Conservation (phyloP, 139 green algal genomes). For the Parachlorella kessleri region DNA sequence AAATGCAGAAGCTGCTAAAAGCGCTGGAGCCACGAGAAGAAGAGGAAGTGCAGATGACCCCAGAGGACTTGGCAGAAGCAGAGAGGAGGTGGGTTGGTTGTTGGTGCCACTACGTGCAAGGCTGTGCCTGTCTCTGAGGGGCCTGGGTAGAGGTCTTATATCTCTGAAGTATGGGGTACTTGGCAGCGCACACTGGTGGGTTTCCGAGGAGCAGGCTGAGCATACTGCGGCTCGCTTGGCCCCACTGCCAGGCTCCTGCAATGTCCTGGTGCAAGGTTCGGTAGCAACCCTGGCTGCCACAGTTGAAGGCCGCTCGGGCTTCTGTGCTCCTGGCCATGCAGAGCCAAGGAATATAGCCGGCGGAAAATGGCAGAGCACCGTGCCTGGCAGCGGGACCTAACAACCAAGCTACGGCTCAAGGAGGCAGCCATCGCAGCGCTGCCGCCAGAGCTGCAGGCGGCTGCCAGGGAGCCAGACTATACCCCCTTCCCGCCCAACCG, state of each 20-base stretch:
- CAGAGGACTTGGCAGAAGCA: slow-evolving; percentile 29
- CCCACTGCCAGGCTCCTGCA: no score
- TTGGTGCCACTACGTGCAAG: no score
- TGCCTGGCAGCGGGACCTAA: slow-evolving; percentile 51
- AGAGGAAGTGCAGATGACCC: slow-evolving; percentile 8
- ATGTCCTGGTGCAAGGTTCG: no score
- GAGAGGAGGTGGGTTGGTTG: slow-evolving; percentile 17
- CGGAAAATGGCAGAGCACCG: slow-evolving; percentile 51
- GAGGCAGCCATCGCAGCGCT: slow-evolving; percentile 49
- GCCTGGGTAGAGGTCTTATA: no score
- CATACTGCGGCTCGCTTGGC: no score
- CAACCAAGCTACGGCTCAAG: slow-evolving; percentile 48
- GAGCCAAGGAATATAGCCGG: slow-evolving; percentile 51
- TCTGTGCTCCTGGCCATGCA: neutral
- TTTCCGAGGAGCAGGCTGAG: no score
- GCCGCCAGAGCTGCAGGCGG: slow-evolving; percentile 33
- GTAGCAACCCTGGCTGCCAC: no score
- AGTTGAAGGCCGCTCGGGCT: no score
- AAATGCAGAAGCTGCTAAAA: slow-evolving; percentile 27
- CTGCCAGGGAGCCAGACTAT: slow-evolving; percentile 30
- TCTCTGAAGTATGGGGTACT: no score
- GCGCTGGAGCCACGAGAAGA: slow-evolving; percentile 11
- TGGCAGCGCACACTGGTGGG: neutral
- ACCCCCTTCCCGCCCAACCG: slow-evolving; percentile 38
- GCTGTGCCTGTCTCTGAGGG: no score